phyloP scores from a whole-genome alignment of 1,284 basidiomycete genomes.

The Pisolithus thermaeus region DNA sequence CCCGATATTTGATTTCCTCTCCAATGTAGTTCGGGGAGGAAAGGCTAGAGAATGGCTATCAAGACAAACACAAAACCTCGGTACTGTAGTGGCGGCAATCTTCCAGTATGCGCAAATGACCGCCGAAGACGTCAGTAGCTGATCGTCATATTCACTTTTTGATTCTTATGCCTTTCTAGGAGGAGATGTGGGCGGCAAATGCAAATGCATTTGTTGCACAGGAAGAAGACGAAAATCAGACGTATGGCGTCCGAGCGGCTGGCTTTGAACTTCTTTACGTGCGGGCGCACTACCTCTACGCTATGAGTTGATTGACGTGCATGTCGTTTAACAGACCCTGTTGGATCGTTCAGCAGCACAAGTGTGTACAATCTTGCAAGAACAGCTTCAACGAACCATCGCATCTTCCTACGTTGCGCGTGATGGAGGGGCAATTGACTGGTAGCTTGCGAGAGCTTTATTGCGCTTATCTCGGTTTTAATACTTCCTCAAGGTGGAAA shows the following conservation, averaged over 20 bases:
- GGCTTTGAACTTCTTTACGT: constrained; percentile 83
- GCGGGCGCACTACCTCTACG: constrained; percentile 19
- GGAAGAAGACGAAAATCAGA: constrained; percentile 87
- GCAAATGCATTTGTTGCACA: constrained; percentile 91
- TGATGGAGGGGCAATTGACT: constrained; percentile 47
- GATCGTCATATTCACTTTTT: constrained; percentile 1
- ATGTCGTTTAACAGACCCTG: constrained; percentile 47
- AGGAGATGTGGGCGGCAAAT: constrained; percentile 86
- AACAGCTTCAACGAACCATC: constrained; percentile 52
- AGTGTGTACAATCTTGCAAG: constrained; percentile 54
- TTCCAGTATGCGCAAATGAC: constrained; percentile 85
- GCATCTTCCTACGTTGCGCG: constrained; percentile 49
- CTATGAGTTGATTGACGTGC: constrained; percentile 7
- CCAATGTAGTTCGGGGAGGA: constrained; percentile 55
- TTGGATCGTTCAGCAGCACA: constrained; percentile 61
- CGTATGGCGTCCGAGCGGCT: constrained; percentile 79
- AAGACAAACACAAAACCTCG: constrained; percentile 38
- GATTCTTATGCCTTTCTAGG: constrained; percentile 40
- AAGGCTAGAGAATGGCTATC: constrained; percentile 53
- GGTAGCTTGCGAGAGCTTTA: constrained; percentile 31
- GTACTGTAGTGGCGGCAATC: constrained; percentile 52
- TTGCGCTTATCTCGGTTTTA: constrained; percentile 1
- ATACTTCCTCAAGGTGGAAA: constrained; percentile 65
- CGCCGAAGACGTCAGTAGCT: constrained; percentile 69
- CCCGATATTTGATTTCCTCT: constrained; percentile 78